A percentile compares a stretch with the other conserved stretches of the same genome.
These are phyloP conservation scores for Polyplosphaeria fusca DNA, from an alignment of 495 filamentous ascomycete species.

Conservation along the genomic window DNA sequence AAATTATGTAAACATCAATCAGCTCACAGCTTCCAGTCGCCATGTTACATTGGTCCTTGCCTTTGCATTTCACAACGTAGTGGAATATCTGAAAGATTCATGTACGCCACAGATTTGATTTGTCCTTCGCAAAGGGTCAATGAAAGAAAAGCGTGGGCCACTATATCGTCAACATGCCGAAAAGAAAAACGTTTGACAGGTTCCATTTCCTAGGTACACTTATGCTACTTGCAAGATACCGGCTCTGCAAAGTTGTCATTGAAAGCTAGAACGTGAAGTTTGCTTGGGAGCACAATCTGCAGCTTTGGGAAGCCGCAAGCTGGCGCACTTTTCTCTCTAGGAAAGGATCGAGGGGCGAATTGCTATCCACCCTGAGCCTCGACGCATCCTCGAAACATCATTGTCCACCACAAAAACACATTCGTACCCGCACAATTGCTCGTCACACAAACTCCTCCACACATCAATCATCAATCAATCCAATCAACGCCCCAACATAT, in stretches of 20 bases:
- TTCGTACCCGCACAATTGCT: too few relatives aligned
- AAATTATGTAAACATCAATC: not conserved
- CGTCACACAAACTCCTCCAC: too few relatives aligned
- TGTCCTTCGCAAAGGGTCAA: not conserved
- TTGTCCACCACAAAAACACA: too few relatives aligned
- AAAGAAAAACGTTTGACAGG: not conserved
- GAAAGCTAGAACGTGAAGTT: too few relatives aligned
- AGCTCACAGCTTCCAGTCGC: not conserved
- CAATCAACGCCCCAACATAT: not conserved
- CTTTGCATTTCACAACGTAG: not conserved
- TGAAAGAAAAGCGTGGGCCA: not conserved
- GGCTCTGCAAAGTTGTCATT: too few relatives aligned
- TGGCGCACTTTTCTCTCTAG: too few relatives aligned
- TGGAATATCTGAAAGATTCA: not conserved
- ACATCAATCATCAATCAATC: too few relatives aligned
- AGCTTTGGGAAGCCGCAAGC: too few relatives aligned
- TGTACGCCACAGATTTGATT: not conserved
- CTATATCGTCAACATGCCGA: not conserved
- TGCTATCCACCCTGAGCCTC: too few relatives aligned
- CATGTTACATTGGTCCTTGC: not conserved
- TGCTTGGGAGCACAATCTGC: too few relatives aligned
- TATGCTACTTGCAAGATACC: not conserved
- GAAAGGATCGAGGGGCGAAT: too few relatives aligned
- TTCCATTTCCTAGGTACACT: not conserved
- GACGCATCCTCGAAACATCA: too few relatives aligned